Evolutionary conservation across 495 filamentous ascomycete species (phyloP), one percentile per base, ranked within the genome.

Genomic region (Xylaria curta): DNA sequence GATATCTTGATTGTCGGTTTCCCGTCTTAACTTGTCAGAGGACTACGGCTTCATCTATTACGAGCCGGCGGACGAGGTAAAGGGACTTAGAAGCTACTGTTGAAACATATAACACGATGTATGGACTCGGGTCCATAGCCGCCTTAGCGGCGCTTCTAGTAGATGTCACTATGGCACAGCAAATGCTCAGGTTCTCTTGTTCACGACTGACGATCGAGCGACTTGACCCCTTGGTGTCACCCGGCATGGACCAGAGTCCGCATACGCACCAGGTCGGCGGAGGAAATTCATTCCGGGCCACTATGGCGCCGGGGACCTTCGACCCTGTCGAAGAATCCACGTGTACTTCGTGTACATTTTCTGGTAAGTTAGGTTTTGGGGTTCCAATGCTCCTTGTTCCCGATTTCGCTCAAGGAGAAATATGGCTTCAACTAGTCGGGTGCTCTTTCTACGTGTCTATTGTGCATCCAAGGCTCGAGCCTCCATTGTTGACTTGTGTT

Each of bases 191-290:
- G 31, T 75, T 79, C 51, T 67, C 66, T 7, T 79, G 79, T 66
- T 76, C 76, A 46, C 72, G 71, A 36, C 60, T 76, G 31, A 73
- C 71, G 13, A 75, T 74, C 66, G 73, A 78, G 62, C 75, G 76
- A 3, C 67, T 76, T 0, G 76, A 78, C 63, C 76, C 75, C 26
- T 51, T 78, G 51, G 74, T 79, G 36, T 74, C 69, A 17, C 74
- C 74, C 8, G 78, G 75, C n/a, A 72, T 76, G 47, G 40, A 67
- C 7, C 80, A 73, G 58, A 78, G 78, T 10, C 71, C 80, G 1
- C 82, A 84, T 71, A 79, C 81, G 53, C 82, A 84, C 62, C 82
- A 84, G 42, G 78, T 84, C 33, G 81, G 79, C 36, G 81, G 82
- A n/a, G 81, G 82, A 46, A 82, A 80, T 67, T 76, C 77, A 31